These are phyloP conservation scores for Aphanomyces cochlioides DNA, from an alignment of 352 stramenopile genomes.

Conservation along the genomic window DNA sequence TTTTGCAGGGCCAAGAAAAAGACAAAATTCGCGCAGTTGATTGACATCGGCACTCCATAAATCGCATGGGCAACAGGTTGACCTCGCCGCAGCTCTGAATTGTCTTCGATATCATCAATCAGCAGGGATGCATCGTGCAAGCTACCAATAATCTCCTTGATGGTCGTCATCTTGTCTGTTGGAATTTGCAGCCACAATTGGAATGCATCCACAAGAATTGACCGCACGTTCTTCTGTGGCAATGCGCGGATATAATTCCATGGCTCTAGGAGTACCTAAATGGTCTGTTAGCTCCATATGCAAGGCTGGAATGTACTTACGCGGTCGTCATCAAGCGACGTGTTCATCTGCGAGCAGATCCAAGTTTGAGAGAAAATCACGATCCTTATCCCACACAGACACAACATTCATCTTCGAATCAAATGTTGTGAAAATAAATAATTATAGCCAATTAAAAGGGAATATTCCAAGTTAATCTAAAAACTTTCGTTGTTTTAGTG, in stretches of 20 bases:
- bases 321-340: too few species aligned
- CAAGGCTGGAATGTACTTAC: too few species aligned
- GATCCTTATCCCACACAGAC: too few species aligned
- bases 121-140: conserved; percentile 96
- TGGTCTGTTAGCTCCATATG: background rate
- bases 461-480: too few species aligned
- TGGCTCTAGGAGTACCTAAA: conserved; percentile 62
- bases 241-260: conserved; percentile 84
- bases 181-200: conserved; percentile 76
- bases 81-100: conserved; percentile 93
- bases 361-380: too few species aligned
- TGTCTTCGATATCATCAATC: conserved; percentile 98
- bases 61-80: conserved; percentile 93
- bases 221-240: conserved; percentile 87
- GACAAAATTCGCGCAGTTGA: conserved; percentile 98
- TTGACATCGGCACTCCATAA: conserved; percentile 94
- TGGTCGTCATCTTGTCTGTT: conserved; percentile 51
- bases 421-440: too few species aligned
- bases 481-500: too few species aligned
- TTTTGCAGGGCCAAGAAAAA: conserved; percentile 96
- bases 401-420: too few species aligned
- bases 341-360: too few species aligned
- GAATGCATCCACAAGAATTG: conserved; percentile 87
- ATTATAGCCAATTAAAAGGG: too few species aligned
- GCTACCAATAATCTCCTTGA: conserved; percentile 93